Conservation (phyloP, 768 basidiomycete species). For the Ramaria sp. region DNA sequence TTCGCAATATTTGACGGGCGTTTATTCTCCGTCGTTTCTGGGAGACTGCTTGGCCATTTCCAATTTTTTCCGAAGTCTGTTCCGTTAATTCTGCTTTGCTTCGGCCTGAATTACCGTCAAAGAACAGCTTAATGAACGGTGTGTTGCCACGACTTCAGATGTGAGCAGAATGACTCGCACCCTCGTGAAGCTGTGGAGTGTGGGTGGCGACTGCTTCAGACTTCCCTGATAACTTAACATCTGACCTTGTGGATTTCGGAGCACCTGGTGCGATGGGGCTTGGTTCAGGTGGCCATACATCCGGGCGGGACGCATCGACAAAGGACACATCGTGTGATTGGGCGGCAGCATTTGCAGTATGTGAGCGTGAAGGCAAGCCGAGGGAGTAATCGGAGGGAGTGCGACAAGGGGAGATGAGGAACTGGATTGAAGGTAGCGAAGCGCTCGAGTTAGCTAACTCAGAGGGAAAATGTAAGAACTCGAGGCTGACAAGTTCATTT, state of each 20-base stretch:
- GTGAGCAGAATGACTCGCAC: background rate
- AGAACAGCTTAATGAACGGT: too few relatives aligned
- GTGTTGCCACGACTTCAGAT: too few relatives aligned
- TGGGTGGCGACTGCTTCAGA: background rate
- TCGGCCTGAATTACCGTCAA: too few relatives aligned
- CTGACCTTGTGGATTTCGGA: background rate
- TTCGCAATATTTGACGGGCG: background rate
- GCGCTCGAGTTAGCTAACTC: too few relatives aligned
- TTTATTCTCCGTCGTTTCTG: background rate
- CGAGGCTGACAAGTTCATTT: background rate
- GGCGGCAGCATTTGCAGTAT: background rate
- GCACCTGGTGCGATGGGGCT: background rate
- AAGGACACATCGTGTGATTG: background rate
- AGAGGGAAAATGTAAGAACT: background rate
- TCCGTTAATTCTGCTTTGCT: too few relatives aligned
- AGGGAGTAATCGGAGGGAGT: background rate
- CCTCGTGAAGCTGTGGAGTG: background rate
- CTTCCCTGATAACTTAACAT: background rate
- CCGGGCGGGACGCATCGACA: background rate
- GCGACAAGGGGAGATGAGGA: background rate
- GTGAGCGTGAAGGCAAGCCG: background rate
- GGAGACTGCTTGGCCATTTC: background rate
- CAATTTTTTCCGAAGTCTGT: background rate
- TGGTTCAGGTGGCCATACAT: background rate
- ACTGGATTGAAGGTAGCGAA: background rate